Percentiles rank a stretch among this genome's conserved stretches.
Evolutionary conservation across 179 eudicot genomes (phyloP).

Genomic region (Corrigiola litoralis): DNA sequence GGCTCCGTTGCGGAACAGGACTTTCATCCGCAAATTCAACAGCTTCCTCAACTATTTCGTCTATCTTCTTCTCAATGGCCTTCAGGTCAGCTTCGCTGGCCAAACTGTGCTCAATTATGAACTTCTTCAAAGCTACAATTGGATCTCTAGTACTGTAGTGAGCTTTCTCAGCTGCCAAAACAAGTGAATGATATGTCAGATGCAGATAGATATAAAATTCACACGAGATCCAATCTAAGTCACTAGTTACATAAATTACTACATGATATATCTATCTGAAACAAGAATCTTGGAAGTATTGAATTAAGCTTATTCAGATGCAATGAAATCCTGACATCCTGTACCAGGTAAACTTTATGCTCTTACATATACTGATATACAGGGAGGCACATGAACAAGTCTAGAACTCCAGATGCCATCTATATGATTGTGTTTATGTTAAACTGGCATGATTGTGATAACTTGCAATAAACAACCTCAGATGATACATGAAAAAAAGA

Average conservation of each 20-base stretch:
- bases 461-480: neutral
- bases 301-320: too few relatives aligned
- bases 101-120: slow-evolving; percentile 65
- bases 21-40: slow-evolving; percentile 86
- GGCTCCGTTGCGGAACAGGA: slow-evolving; percentile 66
- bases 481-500: too few relatives aligned
- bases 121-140: slow-evolving; percentile 65
- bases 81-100: slow-evolving; percentile 74
- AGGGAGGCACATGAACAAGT: neutral
- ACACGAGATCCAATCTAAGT: neutral
- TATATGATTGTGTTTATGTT: neutral
- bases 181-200: slow-evolving; percentile 8
- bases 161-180: slow-evolving; percentile 77
- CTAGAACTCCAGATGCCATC: neutral
- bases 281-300: too few relatives aligned
- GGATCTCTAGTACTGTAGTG: slow-evolving; percentile 80
- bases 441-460: neutral
- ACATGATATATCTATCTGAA: too few relatives aligned
- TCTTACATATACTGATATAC: neutral
- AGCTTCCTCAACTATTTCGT: slow-evolving; percentile 71
- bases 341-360: neutral
- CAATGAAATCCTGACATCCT: neutral
- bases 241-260: too few relatives aligned
- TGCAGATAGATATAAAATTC: neutral
- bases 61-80: slow-evolving; percentile 84